Evolutionary conservation across 2,329 filamentous ascomycete genomes (phyloP), one percentile per base, ranked within the genome.

Genomic region (Colletotrichum brevisporum): DNA sequence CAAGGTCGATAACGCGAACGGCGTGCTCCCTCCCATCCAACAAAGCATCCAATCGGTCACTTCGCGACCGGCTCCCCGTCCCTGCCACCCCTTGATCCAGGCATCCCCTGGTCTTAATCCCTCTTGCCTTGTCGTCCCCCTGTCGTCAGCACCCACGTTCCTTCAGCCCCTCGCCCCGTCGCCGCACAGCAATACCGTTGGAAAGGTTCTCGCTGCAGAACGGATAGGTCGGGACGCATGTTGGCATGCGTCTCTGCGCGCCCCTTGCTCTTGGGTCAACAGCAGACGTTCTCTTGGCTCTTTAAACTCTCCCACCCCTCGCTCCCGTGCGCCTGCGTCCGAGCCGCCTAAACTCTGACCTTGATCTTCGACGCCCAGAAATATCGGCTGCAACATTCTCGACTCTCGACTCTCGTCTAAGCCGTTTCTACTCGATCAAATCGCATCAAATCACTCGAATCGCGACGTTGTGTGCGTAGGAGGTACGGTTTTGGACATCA

Each of bases 271-370:
- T 50, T 48, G 45, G 24, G 39, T 43, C 18, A 24, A 50, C 21
- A 21, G 18, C 18, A 47, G 18, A 26, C 48, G 6, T 9, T 52
- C 48, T 52, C 24, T 53, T 13, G 41, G 48, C 55, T 27, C 36
- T 55, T 66, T 56, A 66, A 68, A 59, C 54, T 27, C 66, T 58
- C 24, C 50, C 43, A 55, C 66, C 66, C 50, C 55, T 59, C 43
- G 15, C 24, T 48, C 50, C 52, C 52, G 39, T 27, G 18, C 66
- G 48, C 18, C 26, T 50, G 26, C 24, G 31, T 51, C 18, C n/a
- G 31, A 51, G 41, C 24, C 43, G 50, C 43, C 51, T 18, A 24
- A 56, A 66, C 24, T 43, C 18, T 26, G 24, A 50, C 50, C 43
- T 18, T 47, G 36, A 39, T 21, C 36, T 41, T 47, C 41, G 27